Evolutionary conservation across 1,139 yeast genomes (phyloP), one percentile per base, ranked within the genome.

Genomic region (Keqinozyma sinolaborantium): DNA sequence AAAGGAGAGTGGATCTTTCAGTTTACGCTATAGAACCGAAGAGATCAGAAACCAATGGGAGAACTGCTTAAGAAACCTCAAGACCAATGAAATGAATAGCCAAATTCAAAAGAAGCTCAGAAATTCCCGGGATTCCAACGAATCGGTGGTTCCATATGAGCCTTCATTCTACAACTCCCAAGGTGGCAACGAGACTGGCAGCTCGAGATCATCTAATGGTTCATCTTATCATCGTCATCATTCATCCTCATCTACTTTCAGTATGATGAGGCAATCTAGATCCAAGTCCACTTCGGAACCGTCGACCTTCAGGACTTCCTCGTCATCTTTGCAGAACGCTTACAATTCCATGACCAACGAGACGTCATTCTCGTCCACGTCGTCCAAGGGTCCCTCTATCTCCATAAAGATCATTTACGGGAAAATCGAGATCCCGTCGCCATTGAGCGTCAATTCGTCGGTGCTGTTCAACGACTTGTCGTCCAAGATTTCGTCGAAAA

Each of bases 21-120:
- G 83, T 16, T 67, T 83, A 48, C 70, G 79, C 38, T 83, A 81
- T 54, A 73, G 77, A 45, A 77, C 79, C 24, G 92, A 83, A 45
- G 94, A 83, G 51, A 64, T 71, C 7, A 64, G 87, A 42, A 72
- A 73, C 37, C 86, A 80, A 53, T 83, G 92, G 92, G 82, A 77
- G 40, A 56, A 62, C 6, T 76, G 84, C 44, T 64, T 80, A 40
- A 69, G 75, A 32, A 48, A 48, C 28, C 53, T 68, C 38, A 69
- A 68, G 41, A 53, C 72, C 2, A 56, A 48, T 38, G 74, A 68
- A 45, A 65, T 69, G 70, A 64, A 60, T 36, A 51, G 39, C 32
- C 71, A 61, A 39, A 55, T 68, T 20, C 68, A 64, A 36, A 56
- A 54, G 34, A 61, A 58, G 42, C 45, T 64, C 29, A 54, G 72